Conservation (phyloP, 176 grass and related monocot species). For the Coix lacrymajobi region DNA sequence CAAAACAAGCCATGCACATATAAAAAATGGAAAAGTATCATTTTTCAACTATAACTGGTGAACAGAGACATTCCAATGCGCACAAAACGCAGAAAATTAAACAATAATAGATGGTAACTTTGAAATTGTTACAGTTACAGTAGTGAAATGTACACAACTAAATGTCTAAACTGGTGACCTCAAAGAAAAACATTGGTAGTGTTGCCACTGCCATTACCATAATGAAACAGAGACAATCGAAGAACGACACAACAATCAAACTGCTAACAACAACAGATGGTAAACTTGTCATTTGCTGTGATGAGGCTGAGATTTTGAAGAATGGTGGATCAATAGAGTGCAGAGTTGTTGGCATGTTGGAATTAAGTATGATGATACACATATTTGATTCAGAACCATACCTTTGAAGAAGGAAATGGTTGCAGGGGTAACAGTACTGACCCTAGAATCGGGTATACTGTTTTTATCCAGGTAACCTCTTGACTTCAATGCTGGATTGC, state of each 20-base stretch:
- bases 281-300: background rate
- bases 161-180: background rate
- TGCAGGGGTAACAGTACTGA: conserved; percentile 86
- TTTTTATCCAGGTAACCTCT: conserved; percentile 59
- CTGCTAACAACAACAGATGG: background rate
- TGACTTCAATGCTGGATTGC: conserved; percentile 59
- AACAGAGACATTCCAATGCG: background rate
- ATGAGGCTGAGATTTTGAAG: background rate
- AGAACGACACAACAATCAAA: background rate
- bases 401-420: conserved; percentile 90
- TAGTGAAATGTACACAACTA: background rate
- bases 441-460: conserved; percentile 68
- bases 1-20: background rate
- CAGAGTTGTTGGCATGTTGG: background rate
- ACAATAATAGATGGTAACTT: background rate
- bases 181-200: background rate
- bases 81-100: background rate
- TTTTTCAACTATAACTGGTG: background rate
- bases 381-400: conserved; percentile 24
- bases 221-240: background rate
- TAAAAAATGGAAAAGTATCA: background rate
- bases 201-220: background rate
- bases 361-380: background rate
- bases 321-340: background rate
- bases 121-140: background rate